Base-by-base conservation (phyloP, 306 rosid genomes). In the Gynostemma pentaphyllum region DNA sequence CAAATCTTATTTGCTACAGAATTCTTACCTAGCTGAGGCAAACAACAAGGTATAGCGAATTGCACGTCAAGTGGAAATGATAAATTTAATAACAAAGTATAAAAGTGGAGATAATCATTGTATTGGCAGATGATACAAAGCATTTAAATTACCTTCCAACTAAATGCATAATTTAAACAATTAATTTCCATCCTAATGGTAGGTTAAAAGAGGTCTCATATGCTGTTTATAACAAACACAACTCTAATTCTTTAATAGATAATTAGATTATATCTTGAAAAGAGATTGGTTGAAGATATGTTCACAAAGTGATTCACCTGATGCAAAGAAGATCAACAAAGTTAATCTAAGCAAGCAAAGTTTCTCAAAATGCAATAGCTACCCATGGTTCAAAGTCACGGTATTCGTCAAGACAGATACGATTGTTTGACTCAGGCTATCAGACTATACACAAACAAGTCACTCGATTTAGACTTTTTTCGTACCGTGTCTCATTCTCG, bases 201-300 rank as follows among this genome's bases (percentile, higher is more conserved):
- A 61, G 50, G 66, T 41, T 40, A 61, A 61, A 61, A 61, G 66
- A 40, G 36, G 30, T 16, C 65, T 59, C 65, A 22, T 60, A 19
- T 39, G 65, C 47, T 39, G 30, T 47, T 59, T 59, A 36, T 22
- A 24, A 44, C 48, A 37, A 36, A 59, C 48, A 37, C 48, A 39
- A 59, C 30, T 59, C 47, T 59, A 59, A 36, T 59, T 59, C 47
- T 59, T 59, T 59, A 59, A 59, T 59, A 59, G 30, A 54, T 54
- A 28, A 28, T 54, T 28, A 41, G 62, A 16, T 54, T 16, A 7
- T 54, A 41, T 30, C 8, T 54, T 2, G 23, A 14, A 19, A 28
- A 54, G 41, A 29, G 23, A 54, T 54, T 54, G 39, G 40, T 14
- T 27, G 61, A 54, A 52, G 59, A 52, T 52, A 27, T 8, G 14